These are phyloP conservation scores for Dalechampia spathulata DNA, from an alignment of 441 rosid genomes.

Conservation along the genomic window DNA sequence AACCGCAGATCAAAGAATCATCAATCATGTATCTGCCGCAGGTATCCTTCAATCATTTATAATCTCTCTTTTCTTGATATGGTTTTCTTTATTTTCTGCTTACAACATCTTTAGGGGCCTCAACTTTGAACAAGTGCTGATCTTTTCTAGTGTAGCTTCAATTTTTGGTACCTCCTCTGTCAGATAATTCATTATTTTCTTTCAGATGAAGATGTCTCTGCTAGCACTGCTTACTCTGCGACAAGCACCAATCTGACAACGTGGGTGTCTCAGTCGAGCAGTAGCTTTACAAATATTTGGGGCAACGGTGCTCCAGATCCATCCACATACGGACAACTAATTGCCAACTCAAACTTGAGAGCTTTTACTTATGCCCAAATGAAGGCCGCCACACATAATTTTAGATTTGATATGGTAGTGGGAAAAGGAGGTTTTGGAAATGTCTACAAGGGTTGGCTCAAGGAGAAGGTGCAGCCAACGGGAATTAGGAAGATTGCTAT, in stretches of 20 bases:
- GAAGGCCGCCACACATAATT: slow-evolving; percentile 6
- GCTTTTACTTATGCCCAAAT: neutral
- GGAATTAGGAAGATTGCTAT: neutral
- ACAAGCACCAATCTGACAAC: neutral
- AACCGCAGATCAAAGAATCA: neutral
- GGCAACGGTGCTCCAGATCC: neutral
- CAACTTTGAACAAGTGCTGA: neutral
- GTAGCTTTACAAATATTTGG: neutral
- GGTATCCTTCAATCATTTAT: neutral
- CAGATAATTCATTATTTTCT: neutral
- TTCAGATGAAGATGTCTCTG: neutral
- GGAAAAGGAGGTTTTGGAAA: slow-evolving; percentile 2
- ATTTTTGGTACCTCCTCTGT: neutral
- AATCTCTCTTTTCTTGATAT: neutral
- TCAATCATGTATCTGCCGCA: neutral
- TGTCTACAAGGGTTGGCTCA: neutral
- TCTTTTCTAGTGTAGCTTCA: neutral
- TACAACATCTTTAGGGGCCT: too few relatives aligned
- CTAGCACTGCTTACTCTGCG: neutral
- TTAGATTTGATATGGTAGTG: neutral
- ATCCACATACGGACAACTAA: neutral
- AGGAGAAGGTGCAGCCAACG: neutral
- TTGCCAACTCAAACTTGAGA: neutral
- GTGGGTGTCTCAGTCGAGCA: slow-evolving; percentile 5
- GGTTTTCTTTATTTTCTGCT: too few relatives aligned